Evolutionary conservation across 768 basidiomycete genomes (phyloP).

Genomic region (Porphyrellus cyaneotinctus): DNA sequence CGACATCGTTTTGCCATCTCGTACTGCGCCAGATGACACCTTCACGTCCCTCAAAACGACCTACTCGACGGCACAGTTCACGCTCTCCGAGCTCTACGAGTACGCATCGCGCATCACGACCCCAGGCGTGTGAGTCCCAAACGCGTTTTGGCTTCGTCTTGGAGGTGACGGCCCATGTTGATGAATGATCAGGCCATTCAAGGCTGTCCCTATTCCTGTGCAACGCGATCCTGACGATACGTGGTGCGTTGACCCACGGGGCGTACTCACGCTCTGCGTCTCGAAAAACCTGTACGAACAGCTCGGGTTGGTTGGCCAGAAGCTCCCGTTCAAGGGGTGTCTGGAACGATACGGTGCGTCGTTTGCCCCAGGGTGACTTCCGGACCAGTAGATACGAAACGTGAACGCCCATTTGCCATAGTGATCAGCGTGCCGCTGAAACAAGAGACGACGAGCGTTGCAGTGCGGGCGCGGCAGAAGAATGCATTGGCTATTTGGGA

Average conservation of each 20-base stretch:
- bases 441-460: conserved; percentile 35
- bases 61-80: conserved; percentile 44
- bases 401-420: conserved; percentile 20
- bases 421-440: conserved; percentile 47
- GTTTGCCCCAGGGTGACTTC: background rate
- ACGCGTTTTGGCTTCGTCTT: background rate
- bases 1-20: conserved; percentile 57
- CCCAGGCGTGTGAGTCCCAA: conserved; percentile 12
- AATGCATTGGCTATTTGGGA: conserved; percentile 51
- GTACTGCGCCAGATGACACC: conserved; percentile 33
- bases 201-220: conserved; percentile 29
- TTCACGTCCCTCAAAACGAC: conserved; percentile 41
- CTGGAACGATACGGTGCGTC: conserved; percentile 47
- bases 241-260: conserved; percentile 69
- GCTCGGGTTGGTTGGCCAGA: conserved; percentile 56
- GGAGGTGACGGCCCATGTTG: background rate
- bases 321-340: conserved; percentile 49
- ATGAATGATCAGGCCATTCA: conserved; percentile 37
- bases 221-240: conserved; percentile 43
- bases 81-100: conserved; percentile 42
- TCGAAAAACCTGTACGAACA: conserved; percentile 55
- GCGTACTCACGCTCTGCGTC: conserved; percentile 53
- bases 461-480: conserved; percentile 36
- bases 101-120: conserved; percentile 27
- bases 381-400: background rate